Conservation (phyloP, 345 rosid species). For the Eucalyptus fibrosa region DNA sequence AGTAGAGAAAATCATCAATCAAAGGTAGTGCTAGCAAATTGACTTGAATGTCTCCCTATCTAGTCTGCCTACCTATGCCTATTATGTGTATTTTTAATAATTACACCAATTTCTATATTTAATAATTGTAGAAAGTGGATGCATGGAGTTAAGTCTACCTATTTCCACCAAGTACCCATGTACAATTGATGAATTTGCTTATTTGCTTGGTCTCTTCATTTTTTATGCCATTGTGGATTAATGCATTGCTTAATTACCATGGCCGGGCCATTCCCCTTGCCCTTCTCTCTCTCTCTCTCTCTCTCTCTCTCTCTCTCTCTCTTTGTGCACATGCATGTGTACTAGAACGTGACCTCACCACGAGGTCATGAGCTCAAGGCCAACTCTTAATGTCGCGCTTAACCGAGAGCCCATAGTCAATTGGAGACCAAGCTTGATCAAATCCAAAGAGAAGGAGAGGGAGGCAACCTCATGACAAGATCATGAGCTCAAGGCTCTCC, state of each 20-base stretch:
- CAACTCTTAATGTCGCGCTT: not conserved
- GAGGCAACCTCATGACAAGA: too few species aligned
- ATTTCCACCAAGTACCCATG: not conserved
- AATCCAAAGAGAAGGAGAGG: not conserved
- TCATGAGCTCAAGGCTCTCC: too few species aligned
- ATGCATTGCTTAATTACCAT: too few species aligned
- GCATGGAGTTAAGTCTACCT: not conserved
- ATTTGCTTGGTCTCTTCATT: accelerated
- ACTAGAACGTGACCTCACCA: not conserved
- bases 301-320: too few species aligned
- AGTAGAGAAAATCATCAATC: not conserved
- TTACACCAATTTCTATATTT: not conserved
- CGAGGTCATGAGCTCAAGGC: not conserved
- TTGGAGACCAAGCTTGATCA: not conserved
- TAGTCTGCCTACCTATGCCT: not conserved
- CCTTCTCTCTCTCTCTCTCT: too few species aligned
- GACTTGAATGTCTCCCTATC: not conserved
- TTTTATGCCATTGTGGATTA: not conserved
- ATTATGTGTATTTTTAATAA: not conserved
- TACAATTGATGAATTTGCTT: not conserved
- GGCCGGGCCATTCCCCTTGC: too few species aligned
- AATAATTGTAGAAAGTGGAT: not conserved
- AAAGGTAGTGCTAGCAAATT: not conserved
- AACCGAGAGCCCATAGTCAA: not conserved
- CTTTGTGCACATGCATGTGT: too few species aligned